Conservation (phyloP, 2,329 filamentous ascomycete genomes). For the Cytospora paraplurivora region DNA sequence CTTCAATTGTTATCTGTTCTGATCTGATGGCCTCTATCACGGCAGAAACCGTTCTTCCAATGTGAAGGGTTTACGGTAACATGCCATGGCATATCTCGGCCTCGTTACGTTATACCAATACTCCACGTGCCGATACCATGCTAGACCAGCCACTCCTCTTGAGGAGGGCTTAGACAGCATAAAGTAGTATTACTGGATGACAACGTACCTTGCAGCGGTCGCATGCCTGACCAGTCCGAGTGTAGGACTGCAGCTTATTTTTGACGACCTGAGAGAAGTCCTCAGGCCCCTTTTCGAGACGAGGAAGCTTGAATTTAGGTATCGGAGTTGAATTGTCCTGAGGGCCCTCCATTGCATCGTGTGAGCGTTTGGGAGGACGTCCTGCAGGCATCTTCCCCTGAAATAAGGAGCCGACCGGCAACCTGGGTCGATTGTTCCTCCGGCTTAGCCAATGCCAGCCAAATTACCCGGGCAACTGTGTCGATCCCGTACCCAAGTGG, state of each 20-base stretch:
- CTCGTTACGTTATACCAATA: not conserved
- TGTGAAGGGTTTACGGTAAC: not conserved
- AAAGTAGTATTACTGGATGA: not conserved
- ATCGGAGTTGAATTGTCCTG: slow-evolving; percentile 34
- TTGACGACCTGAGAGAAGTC: slow-evolving; percentile 60
- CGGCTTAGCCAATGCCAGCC: not conserved
- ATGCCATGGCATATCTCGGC: not conserved
- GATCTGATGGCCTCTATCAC: not conserved
- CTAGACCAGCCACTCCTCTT: not conserved
- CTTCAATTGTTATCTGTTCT: not conserved
- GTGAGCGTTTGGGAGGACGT: slow-evolving; percentile 48
- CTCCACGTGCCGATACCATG: not conserved
- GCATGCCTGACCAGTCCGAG: slow-evolving; percentile 79
- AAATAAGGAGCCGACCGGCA: not conserved
- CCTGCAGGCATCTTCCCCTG: slow-evolving; percentile 41
- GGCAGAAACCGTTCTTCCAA: not conserved
- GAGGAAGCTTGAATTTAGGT: slow-evolving; percentile 51
- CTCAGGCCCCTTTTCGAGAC: slow-evolving; percentile 50
- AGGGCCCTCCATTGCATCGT: slow-evolving; percentile 41
- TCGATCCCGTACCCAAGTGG: not conserved
- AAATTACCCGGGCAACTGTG: not conserved
- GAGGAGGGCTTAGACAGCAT: not conserved
- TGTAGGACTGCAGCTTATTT: slow-evolving; percentile 57
- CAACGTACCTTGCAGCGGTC: slow-evolving; percentile 77
- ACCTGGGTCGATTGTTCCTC: not conserved